Conservation (phyloP, 2,329 filamentous ascomycete species). For the Botryotinia calthae region DNA sequence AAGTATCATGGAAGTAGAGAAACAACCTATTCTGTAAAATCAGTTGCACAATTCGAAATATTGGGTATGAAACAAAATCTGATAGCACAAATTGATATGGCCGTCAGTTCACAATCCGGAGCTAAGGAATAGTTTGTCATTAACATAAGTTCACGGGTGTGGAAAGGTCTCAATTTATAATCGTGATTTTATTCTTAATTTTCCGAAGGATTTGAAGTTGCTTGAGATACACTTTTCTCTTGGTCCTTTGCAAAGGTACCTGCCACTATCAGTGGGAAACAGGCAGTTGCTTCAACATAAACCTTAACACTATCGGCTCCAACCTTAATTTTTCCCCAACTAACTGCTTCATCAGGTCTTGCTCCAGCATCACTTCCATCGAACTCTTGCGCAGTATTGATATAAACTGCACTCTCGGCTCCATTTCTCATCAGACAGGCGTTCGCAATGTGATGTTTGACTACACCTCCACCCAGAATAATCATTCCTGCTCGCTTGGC, state of each 20-base stretch:
- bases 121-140: not conserved
- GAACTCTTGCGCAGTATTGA: conserved; percentile 97
- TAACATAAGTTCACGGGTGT: not conserved
- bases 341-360: conserved; percentile 91
- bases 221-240: not conserved
- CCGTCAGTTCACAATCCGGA: too few species aligned
- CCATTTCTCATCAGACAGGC: conserved; percentile 97
- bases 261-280: conserved; percentile 65
- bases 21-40: too few species aligned
- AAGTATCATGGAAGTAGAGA: not conserved
- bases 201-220: too few species aligned
- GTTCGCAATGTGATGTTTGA: conserved; percentile 98
- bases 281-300: conserved; percentile 63
- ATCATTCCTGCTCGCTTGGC: conserved; percentile 93
- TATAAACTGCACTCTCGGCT: conserved; percentile 93
- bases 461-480: conserved; percentile 87
- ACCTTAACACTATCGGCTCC: conserved; percentile 89
- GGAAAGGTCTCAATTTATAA: not conserved
- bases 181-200: not conserved
- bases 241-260: conserved; percentile 60
- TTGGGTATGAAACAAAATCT: not conserved
- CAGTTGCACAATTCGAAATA: too few species aligned
- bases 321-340: conserved; percentile 96
- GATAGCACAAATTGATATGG: not conserved
- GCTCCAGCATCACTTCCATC: conserved; percentile 96